Evolutionary conservation across 306 rosid species (phyloP).

Genomic region (Lotus japonicus): DNA sequence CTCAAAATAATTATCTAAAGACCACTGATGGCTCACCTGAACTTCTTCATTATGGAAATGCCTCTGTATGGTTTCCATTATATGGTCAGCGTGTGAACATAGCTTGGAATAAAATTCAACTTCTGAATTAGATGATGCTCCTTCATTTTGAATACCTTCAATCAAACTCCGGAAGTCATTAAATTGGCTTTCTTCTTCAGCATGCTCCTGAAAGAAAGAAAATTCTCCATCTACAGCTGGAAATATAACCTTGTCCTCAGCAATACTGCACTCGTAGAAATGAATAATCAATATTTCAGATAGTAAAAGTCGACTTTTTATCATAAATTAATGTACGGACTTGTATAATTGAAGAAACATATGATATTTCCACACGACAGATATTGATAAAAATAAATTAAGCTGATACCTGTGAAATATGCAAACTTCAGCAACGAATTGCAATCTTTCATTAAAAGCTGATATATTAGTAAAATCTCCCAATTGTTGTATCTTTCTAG

Average conservation of each 20-base stretch:
- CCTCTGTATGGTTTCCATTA: conserved; percentile 83
- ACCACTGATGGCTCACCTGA: conserved; percentile 55
- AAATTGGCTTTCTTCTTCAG: conserved; percentile 95
- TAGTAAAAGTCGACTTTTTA: not conserved
- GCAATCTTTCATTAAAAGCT: conserved; percentile 80
- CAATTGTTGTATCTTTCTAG: conserved; percentile 36
- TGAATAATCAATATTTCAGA: conserved; percentile 20
- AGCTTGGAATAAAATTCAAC: conserved; percentile 85
- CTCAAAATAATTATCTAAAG: conserved; percentile 17
- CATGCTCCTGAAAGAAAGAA: conserved; percentile 92
- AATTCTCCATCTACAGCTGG: conserved; percentile 90
- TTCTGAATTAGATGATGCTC: conserved; percentile 69
- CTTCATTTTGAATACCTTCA: conserved; percentile 88
- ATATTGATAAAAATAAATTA: conserved; percentile 14
- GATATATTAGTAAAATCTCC: conserved; percentile 80
- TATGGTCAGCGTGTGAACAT: conserved; percentile 92
- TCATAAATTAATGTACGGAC: conserved; percentile 2
- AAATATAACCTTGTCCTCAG: conserved; percentile 98
- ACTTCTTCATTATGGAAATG: conserved; percentile 91
- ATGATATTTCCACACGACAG: conserved; percentile 6
- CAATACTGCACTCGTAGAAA: conserved; percentile 65
- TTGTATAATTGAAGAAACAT: conserved; percentile 10
- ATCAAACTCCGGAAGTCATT: conserved; percentile 86
- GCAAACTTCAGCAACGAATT: conserved; percentile 92
- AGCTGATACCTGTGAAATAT: conserved; percentile 84